phyloP scores from a whole-genome alignment of 257 asterid genomes.

The Gardenia jasminoides region DNA sequence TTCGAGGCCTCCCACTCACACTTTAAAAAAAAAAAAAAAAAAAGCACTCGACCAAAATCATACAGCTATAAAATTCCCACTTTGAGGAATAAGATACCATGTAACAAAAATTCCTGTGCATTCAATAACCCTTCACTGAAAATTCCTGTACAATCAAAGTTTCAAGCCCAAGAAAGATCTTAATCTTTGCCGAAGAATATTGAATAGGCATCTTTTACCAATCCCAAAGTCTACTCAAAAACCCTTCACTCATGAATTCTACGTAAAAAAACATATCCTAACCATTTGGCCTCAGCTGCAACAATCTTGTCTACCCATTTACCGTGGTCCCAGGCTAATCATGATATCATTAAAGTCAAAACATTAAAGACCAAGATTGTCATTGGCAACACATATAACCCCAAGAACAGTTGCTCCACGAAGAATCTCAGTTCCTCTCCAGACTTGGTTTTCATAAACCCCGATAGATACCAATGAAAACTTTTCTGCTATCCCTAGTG shows the following conservation, averaged over 20 bases:
- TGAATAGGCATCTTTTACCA: conserved; percentile 41
- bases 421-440: background rate
- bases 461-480: too few species aligned
- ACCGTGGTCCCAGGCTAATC: background rate
- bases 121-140: too few species aligned
- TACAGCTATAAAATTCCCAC: background rate
- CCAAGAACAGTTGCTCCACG: background rate
- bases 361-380: background rate
- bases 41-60: too few species aligned
- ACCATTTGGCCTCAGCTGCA: background rate
- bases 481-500: background rate
- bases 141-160: conserved; percentile 23
- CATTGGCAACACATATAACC: background rate
- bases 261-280: background rate
- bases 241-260: background rate
- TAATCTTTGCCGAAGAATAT: conserved; percentile 34
- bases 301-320: background rate
- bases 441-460: background rate
- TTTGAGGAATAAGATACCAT: background rate
- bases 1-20: too few species aligned
- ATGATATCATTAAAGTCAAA: background rate
- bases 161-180: conserved; percentile 23
- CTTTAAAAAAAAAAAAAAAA: too few species aligned
- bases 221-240: background rate
- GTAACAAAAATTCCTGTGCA: background rate